Conservation (phyloP, 768 basidiomycete species). For the Psilocybe sp. region DNA sequence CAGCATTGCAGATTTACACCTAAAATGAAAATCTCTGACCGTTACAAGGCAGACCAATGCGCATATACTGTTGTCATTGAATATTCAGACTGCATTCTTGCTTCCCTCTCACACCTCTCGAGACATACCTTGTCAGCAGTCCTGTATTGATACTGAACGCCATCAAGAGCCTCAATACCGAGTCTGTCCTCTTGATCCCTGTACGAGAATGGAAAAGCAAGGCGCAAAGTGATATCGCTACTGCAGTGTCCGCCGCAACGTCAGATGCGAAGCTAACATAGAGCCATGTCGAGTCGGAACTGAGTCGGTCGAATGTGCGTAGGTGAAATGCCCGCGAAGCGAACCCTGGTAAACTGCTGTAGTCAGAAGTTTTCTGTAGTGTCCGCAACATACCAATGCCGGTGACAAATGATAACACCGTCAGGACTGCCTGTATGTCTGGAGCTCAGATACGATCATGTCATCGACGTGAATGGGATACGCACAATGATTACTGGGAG, state of each 20-base stretch:
- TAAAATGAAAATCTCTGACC: background rate
- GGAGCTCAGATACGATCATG: background rate
- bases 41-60: background rate
- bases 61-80: background rate
- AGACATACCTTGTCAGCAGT: conserved; percentile 24
- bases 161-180: conserved; percentile 19
- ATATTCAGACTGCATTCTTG: too few relatives aligned
- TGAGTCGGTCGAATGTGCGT: background rate
- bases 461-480: background rate
- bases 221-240: conserved; percentile 19
- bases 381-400: too few relatives aligned
- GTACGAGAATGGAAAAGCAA: conserved; percentile 20
- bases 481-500: conserved; percentile 18
- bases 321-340: too few relatives aligned
- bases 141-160: conserved; percentile 25
- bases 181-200: conserved; percentile 22
- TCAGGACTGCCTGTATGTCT: background rate
- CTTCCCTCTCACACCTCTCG: too few relatives aligned
- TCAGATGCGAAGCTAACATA: conserved; percentile 20
- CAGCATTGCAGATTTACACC: background rate
- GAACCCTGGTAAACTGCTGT: too few relatives aligned
- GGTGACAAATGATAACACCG: background rate
- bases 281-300: background rate
- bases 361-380: too few relatives aligned
- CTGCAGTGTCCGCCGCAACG: conserved; percentile 17